A percentile compares a stretch with the other conserved stretches of the same genome.
Conservation (phyloP, 1,284 basidiomycete genomes). For the Retiboletus fuscus region DNA sequence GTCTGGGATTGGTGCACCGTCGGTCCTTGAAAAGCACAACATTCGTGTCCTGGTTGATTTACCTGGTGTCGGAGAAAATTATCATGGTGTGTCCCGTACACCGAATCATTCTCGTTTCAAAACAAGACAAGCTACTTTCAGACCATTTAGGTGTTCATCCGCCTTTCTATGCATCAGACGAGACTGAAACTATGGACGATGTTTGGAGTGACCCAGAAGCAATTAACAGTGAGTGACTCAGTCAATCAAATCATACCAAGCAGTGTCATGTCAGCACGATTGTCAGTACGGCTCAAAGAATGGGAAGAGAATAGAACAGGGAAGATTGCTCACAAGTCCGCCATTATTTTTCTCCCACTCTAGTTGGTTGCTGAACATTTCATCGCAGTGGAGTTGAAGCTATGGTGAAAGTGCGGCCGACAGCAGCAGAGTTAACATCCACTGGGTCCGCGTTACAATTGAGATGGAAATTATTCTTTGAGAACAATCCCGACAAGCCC, state of each 20-base stretch:
- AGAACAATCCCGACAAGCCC: conserved; percentile 40
- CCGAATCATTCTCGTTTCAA: rapidly evolving
- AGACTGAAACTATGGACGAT: conserved; percentile 59
- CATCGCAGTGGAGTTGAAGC: conserved; percentile 52
- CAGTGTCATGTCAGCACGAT: neutral
- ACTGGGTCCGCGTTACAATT: conserved; percentile 51
- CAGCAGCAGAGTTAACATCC: conserved; percentile 49
- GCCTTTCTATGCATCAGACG: conserved; percentile 53
- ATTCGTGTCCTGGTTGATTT: conserved; percentile 59
- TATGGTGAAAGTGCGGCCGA: conserved; percentile 55
- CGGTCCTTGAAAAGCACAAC: conserved; percentile 55
- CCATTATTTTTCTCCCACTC: neutral
- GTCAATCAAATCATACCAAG: conserved; percentile 1
- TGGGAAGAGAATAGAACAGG: conserved; percentile 62
- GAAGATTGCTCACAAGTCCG: conserved; percentile 63
- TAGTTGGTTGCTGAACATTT: neutral
- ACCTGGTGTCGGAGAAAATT: conserved; percentile 68
- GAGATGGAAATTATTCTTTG: conserved; percentile 55
- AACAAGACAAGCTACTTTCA: conserved; percentile 22
- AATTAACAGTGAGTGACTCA: conserved; percentile 46
- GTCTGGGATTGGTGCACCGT: conserved; percentile 61
- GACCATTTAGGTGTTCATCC: conserved; percentile 58
- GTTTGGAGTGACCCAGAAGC: conserved; percentile 53
- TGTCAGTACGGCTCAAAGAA: conserved; percentile 53
- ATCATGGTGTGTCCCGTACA: conserved; percentile 53